A percentile compares a stretch with the other conserved stretches of the same genome.
Evolutionary conservation across 2,329 filamentous ascomycete species (phyloP).

Genomic region (Pseudogymnoascus sp.): DNA sequence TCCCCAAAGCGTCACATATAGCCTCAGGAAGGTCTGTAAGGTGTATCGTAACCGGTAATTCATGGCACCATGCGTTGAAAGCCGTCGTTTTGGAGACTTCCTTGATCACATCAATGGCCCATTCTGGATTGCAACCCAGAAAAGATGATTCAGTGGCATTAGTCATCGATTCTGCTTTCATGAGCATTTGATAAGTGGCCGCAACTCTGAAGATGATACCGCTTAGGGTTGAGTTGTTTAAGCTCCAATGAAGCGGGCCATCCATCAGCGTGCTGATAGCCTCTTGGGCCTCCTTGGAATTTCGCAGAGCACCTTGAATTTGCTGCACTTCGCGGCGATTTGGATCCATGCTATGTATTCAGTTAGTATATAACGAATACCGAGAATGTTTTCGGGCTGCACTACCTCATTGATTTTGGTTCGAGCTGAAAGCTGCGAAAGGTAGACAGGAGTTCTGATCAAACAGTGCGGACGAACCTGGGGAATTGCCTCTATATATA

Average conservation of each 20-base stretch:
- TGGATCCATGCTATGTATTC: background rate
- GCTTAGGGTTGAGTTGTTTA: background rate
- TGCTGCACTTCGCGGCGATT: background rate
- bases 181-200: background rate
- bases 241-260: background rate
- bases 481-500: background rate
- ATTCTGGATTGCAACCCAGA: background rate
- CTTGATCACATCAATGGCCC: background rate
- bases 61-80: background rate
- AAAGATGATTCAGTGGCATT: no score
- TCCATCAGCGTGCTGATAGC: background rate
- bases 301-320: background rate
- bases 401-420: background rate
- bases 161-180: no score
- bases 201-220: background rate
- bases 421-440: background rate
- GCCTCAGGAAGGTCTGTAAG: background rate
- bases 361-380: background rate
- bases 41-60: background rate
- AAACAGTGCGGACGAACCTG: background rate
- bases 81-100: background rate
- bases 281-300: background rate
- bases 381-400: background rate
- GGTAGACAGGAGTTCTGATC: background rate
- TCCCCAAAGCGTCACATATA: background rate